phyloP scores from a whole-genome alignment of 345 rosid species.

The Eutrema heterophyllum region DNA sequence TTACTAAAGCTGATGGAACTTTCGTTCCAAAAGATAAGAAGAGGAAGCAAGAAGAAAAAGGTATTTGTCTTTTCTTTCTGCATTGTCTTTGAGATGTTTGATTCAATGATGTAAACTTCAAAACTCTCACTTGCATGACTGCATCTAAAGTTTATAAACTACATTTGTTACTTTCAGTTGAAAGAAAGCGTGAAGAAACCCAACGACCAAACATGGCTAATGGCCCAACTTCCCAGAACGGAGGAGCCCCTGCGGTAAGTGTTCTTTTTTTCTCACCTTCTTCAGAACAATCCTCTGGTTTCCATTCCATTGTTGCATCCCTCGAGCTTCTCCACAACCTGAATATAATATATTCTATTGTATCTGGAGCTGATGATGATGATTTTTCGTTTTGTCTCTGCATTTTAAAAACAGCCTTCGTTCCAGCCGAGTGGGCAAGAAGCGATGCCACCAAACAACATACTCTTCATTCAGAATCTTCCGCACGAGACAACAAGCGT shows the following conservation, averaged over 20 bases:
- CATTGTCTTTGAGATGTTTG: neutral
- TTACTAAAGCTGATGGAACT: slow-evolving; percentile 79
- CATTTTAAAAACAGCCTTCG: slow-evolving; percentile 39
- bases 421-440: slow-evolving; percentile 55
- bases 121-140: neutral
- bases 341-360: neutral
- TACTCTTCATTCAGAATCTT: slow-evolving; percentile 86
- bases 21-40: slow-evolving; percentile 80
- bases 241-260: slow-evolving; percentile 60
- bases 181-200: slow-evolving; percentile 75
- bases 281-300: neutral
- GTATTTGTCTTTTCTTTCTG: slow-evolving; percentile 26
- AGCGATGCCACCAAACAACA: slow-evolving; percentile 68
- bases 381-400: neutral
- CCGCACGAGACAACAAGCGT: slow-evolving; percentile 76
- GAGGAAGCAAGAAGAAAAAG: slow-evolving; percentile 93
- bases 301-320: neutral
- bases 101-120: neutral
- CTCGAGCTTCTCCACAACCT: neutral
- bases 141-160: neutral
- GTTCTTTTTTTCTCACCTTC: neutral
- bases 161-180: slow-evolving; percentile 44
- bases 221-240: slow-evolving; percentile 49
- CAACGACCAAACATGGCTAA: slow-evolving; percentile 54
- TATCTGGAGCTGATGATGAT: neutral